Conservation (phyloP, 768 basidiomycete species). For the Pleurotus platypus region DNA sequence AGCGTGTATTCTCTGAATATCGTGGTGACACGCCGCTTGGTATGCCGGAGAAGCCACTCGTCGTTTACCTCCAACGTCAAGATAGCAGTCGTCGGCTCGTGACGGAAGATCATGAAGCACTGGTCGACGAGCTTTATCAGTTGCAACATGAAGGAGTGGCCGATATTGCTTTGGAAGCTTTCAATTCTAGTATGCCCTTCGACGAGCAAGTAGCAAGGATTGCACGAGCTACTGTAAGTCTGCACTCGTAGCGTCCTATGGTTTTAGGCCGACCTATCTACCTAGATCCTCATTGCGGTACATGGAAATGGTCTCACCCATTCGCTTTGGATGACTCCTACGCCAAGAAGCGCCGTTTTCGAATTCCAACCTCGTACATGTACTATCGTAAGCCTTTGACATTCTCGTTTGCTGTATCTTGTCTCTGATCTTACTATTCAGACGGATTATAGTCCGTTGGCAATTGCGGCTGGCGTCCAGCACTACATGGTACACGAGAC, state of each 20-base stretch:
- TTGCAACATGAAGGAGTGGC: not conserved
- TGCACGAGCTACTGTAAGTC: not conserved
- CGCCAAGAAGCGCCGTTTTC: not conserved
- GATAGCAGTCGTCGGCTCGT: not conserved
- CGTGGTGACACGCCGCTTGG: not conserved
- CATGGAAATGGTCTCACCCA: slow-evolving; percentile 1
- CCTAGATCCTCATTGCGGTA: not conserved
- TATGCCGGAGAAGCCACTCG: slow-evolving; percentile 1
- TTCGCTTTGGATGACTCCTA: slow-evolving; percentile 3
- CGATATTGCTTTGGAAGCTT: not conserved
- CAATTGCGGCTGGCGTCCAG: not conserved
- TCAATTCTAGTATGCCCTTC: not conserved
- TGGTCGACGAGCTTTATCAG: not conserved
- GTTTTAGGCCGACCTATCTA: not conserved
- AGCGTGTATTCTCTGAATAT: not conserved
- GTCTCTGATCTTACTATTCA: not conserved
- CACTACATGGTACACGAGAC: slow-evolving; percentile 5
- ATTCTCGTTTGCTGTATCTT: no score
- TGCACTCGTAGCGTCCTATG: not conserved
- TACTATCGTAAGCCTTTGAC: not conserved
- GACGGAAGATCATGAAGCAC: not conserved
- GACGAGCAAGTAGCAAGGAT: not conserved
- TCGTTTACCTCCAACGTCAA: not conserved
- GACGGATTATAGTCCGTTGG: not conserved
- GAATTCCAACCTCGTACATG: not conserved